Percentiles rank a stretch among this genome's conserved stretches.
These are phyloP conservation scores for Suillus cothurnatus DNA, from an alignment of 768 basidiomycete genomes.

Conservation along the genomic window DNA sequence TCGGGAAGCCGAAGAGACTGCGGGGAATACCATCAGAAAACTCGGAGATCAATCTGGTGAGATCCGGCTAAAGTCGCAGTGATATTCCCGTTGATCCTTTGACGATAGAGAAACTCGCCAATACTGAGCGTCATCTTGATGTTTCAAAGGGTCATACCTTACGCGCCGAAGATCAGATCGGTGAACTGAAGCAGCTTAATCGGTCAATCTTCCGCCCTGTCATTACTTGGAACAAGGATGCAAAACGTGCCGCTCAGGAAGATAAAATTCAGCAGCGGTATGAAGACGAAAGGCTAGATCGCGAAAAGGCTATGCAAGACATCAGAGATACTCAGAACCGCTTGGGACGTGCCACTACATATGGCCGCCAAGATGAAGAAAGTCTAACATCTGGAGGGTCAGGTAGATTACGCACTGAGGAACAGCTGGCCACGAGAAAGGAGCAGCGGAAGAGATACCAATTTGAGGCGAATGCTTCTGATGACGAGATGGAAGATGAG, in stretches of 20 bases:
- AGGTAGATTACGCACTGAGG: constrained; percentile 47
- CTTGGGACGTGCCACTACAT: constrained; percentile 71
- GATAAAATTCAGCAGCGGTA: constrained; percentile 83
- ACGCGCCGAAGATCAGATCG: constrained; percentile 91
- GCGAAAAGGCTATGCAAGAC: constrained; percentile 85
- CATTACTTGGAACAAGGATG: constrained; percentile 91
- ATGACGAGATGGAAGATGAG: constrained; percentile 95
- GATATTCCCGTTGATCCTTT: not conserved
- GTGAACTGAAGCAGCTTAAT: constrained; percentile 93
- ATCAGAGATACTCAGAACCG: constrained; percentile 87
- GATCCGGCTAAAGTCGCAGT: constrained; percentile 22
- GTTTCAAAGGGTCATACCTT: constrained; percentile 84
- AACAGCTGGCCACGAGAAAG: constrained; percentile 57
- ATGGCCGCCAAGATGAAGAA: constrained; percentile 53
- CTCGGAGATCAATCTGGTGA: constrained; percentile 93
- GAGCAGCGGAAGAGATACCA: constrained; percentile 84
- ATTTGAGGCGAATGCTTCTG: constrained; percentile 87
- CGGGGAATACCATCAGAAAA: constrained; percentile 76
- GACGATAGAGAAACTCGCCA: constrained; percentile 76
- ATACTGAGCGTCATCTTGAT: constrained; percentile 94
- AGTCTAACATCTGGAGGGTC: constrained; percentile 31
- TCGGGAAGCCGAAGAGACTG: constrained; percentile 96
- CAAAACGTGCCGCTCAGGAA: constrained; percentile 86
- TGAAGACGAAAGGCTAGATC: constrained; percentile 80
- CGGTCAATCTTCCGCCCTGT: constrained; percentile 93